Percentiles rank a stretch among this genome's conserved stretches.
These are phyloP conservation scores for Nakazawaea pomicola DNA, from an alignment of 805 yeast species.

Conservation along the genomic window DNA sequence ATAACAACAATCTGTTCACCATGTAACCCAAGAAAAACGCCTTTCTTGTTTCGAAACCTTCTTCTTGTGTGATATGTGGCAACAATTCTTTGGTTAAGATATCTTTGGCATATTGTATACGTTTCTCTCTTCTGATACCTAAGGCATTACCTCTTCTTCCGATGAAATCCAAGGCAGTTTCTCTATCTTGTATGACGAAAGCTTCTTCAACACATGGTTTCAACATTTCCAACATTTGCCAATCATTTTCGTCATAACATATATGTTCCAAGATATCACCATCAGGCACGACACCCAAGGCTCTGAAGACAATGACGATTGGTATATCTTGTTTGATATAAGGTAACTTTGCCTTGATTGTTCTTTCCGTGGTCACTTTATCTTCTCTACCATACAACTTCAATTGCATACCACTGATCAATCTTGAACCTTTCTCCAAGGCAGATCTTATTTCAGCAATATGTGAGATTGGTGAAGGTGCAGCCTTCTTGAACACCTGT, in stretches of 20 bases:
- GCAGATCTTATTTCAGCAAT: slow-evolving; percentile 97
- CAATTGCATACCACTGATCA: slow-evolving; percentile 90
- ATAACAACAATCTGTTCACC: slow-evolving; percentile 89
- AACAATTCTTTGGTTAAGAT: slow-evolving; percentile 92
- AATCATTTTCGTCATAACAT: slow-evolving; percentile 94
- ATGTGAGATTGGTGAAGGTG: slow-evolving; percentile 94
- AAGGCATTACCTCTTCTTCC: slow-evolving; percentile 98
- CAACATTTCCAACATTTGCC: slow-evolving; percentile 99
- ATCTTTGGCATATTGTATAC: slow-evolving; percentile 97
- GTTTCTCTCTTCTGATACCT: slow-evolving; percentile 95
- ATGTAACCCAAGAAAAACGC: slow-evolving; percentile 97
- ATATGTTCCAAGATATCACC: slow-evolving; percentile 98
- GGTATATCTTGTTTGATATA: slow-evolving; percentile 97
- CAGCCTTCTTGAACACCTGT: slow-evolving; percentile 96
- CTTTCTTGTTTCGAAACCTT: slow-evolving; percentile 94
- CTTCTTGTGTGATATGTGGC: slow-evolving; percentile 96
- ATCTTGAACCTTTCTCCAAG: slow-evolving; percentile 92
- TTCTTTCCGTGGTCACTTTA: slow-evolving; percentile 59
- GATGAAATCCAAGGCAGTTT: slow-evolving; percentile 94
- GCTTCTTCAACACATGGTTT: slow-evolving; percentile 99
- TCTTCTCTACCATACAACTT: slow-evolving; percentile 83
- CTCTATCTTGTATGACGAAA: slow-evolving; percentile 95
- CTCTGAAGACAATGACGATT: slow-evolving; percentile 94
- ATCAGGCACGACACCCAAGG: slow-evolving; percentile 97
- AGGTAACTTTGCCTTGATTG: slow-evolving; percentile 93